These are phyloP conservation scores for Cordyceps cicadae DNA, from an alignment of 2,329 filamentous ascomycete genomes.

Conservation along the genomic window DNA sequence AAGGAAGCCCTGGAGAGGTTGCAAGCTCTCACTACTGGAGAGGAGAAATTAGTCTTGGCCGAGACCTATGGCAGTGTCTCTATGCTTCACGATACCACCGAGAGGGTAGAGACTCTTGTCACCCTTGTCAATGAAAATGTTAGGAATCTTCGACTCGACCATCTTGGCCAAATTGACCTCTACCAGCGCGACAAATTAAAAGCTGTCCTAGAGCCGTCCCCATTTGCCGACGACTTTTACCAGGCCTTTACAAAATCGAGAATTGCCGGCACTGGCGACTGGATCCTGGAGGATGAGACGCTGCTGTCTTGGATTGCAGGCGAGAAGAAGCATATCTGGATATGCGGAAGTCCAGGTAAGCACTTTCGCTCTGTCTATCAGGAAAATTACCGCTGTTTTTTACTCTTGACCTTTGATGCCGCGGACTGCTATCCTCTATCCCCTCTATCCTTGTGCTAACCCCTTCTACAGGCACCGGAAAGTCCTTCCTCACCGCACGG, in stretches of 20 bases:
- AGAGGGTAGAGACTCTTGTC: constrained; percentile 27
- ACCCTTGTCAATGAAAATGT: constrained; percentile 28
- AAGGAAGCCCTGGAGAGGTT: constrained; percentile 32
- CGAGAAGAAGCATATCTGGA: constrained; percentile 33
- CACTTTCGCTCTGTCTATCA: too few species aligned
- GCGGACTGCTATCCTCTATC: too few species aligned
- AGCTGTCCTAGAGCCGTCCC: constrained; percentile 33
- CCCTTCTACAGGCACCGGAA: constrained; percentile 29
- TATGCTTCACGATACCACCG: constrained; percentile 28
- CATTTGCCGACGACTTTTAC: constrained; percentile 34
- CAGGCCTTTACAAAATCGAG: constrained; percentile 31
- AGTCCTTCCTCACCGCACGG: constrained; percentile 36
- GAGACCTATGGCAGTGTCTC: constrained; percentile 33
- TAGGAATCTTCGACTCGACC: constrained; percentile 26
- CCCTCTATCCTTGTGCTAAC: background rate
- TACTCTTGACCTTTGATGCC: too few species aligned
- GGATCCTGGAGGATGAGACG: constrained; percentile 33
- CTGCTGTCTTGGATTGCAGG: constrained; percentile 31
- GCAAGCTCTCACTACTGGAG: constrained; percentile 31
- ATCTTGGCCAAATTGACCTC: constrained; percentile 24
- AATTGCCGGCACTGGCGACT: constrained; percentile 36
- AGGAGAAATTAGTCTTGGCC: constrained; percentile 35
- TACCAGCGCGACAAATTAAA: constrained; percentile 30
- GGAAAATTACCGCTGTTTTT: too few species aligned
- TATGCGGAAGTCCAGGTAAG: constrained; percentile 35